Evolutionary conservation across 1,284 basidiomycete genomes (phyloP).

Genomic region (Gymnopus androsaceus): DNA sequence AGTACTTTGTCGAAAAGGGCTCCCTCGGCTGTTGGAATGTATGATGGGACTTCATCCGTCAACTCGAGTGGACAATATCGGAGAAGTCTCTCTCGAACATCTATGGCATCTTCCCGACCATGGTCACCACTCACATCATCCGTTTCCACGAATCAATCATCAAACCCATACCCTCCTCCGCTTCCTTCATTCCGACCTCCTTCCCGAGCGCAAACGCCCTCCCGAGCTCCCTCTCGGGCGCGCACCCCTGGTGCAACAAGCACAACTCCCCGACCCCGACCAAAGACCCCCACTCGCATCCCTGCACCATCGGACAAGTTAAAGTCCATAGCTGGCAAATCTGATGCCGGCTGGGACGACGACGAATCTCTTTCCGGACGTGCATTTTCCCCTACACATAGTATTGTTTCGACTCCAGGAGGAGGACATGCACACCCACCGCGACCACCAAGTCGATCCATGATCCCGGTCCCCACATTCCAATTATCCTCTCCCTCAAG

Average conservation of each 20-base stretch:
- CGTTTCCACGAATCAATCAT: slow-evolving; percentile 67
- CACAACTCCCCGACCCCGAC: slow-evolving; percentile 58
- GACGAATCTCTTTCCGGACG: slow-evolving; percentile 53
- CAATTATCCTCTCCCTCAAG: slow-evolving; percentile 71
- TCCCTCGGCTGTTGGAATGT: slow-evolving; percentile 46
- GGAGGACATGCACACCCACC: slow-evolving; percentile 57
- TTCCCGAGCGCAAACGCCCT: slow-evolving; percentile 29
- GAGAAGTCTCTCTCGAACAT: slow-evolving; percentile 70
- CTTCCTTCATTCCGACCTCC: slow-evolving; percentile 44
- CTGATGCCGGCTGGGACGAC: slow-evolving; percentile 50
- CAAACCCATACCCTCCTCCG: slow-evolving; percentile 41
- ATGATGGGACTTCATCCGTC: slow-evolving; percentile 48
- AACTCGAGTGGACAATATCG: slow-evolving; percentile 48
- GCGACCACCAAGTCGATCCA: slow-evolving; percentile 79
- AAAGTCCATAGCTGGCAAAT: slow-evolving; percentile 51
- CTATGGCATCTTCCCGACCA: slow-evolving; percentile 75
- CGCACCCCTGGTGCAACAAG: slow-evolving; percentile 39
- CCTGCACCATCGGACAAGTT: slow-evolving; percentile 57
- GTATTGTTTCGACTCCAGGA: slow-evolving; percentile 38
- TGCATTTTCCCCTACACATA: slow-evolving; percentile 63
- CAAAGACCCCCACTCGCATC: slow-evolving; percentile 77
- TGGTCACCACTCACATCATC: slow-evolving; percentile 79
- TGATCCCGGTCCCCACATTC: slow-evolving; percentile 76
- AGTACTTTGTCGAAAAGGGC: slow-evolving; percentile 51
- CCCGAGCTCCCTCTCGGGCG: slow-evolving; percentile 43